A percentile compares a stretch with the other conserved stretches of the same genome.
phyloP scores from a whole-genome alignment of 371 early-diverging fungal species.

The Parasitella parasitica region DNA sequence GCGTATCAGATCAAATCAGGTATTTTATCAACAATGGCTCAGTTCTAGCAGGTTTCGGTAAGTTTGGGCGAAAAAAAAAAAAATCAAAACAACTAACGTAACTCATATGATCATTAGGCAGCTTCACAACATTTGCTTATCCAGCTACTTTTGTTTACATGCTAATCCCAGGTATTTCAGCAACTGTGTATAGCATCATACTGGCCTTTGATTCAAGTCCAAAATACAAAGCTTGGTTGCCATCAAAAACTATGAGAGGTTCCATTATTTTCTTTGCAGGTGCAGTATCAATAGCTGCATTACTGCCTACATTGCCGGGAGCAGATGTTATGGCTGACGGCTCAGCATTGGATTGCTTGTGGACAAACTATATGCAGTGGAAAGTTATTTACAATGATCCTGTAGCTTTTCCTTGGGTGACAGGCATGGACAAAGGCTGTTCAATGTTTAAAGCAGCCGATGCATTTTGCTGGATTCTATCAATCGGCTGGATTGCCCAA shows the following conservation, averaged over 20 bases:
- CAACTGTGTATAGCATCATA: slow-evolving; percentile 33
- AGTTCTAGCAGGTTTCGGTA: slow-evolving; percentile 38
- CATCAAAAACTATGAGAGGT: slow-evolving; percentile 34
- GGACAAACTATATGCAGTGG: slow-evolving; percentile 48
- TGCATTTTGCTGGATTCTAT: slow-evolving; percentile 34
- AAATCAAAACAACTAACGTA: background rate
- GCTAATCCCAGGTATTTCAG: slow-evolving; percentile 33
- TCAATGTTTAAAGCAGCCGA: slow-evolving; percentile 29
- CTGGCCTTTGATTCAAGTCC: slow-evolving; percentile 37
- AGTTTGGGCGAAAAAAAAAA: background rate
- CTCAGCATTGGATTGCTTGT: slow-evolving; percentile 29
- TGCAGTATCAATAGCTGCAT: slow-evolving; percentile 27
- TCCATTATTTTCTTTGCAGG: slow-evolving; percentile 24
- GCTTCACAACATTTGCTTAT: slow-evolving; percentile 39
- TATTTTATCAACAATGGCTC: slow-evolving; percentile 32
- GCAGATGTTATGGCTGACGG: slow-evolving; percentile 40
- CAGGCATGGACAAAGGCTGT: slow-evolving; percentile 39
- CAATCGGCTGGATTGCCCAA: slow-evolving; percentile 27
- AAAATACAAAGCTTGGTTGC: slow-evolving; percentile 36
- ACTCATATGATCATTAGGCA: slow-evolving; percentile 16
- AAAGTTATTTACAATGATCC: slow-evolving; percentile 30
- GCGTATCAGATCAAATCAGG: slow-evolving; percentile 25
- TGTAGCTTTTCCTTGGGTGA: slow-evolving; percentile 39
- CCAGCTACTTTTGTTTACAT: slow-evolving; percentile 48
- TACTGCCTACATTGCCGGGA: slow-evolving; percentile 34